phyloP scores from a whole-genome alignment of 2,329 filamentous ascomycete species.

The Cytospora leucostoma region DNA sequence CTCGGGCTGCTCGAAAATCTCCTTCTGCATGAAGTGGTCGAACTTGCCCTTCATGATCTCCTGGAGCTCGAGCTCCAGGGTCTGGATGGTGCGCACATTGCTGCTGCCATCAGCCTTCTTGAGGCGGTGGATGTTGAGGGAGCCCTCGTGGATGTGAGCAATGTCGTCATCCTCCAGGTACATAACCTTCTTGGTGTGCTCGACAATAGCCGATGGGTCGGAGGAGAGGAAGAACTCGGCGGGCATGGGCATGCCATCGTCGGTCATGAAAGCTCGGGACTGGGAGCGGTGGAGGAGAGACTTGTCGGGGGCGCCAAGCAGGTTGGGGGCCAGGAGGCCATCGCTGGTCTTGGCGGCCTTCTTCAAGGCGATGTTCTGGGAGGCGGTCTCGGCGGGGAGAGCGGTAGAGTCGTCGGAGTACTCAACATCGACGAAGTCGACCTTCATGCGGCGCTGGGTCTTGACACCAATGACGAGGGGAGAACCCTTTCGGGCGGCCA shows the following conservation, averaged over 20 bases:
- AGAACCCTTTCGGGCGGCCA: slow-evolving; percentile 97
- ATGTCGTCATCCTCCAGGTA: slow-evolving; percentile 99
- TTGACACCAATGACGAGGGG: slow-evolving; percentile 96
- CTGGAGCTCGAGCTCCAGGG: slow-evolving; percentile 96
- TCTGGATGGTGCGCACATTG: slow-evolving; percentile 98
- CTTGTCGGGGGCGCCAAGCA: slow-evolving; percentile 92
- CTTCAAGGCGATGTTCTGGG: slow-evolving; percentile 95
- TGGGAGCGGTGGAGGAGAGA: slow-evolving; percentile 97
- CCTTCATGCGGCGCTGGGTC: slow-evolving; percentile 99
- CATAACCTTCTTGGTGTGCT: slow-evolving; percentile 99
- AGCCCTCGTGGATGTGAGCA: slow-evolving; percentile 98
- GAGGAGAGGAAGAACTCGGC: slow-evolving; percentile 99
- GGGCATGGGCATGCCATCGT: slow-evolving; percentile 96
- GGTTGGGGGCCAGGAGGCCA: slow-evolving; percentile 66
- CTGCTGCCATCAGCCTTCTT: slow-evolving; percentile 96
- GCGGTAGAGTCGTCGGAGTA: slow-evolving; percentile 83
- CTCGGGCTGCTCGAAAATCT: slow-evolving; percentile 99
- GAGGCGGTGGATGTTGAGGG: slow-evolving; percentile 97
- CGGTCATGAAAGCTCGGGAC: slow-evolving; percentile 97
- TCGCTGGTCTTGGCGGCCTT: slow-evolving; percentile 76
- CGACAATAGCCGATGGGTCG: slow-evolving; percentile 95
- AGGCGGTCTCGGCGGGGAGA: slow-evolving; percentile 89
- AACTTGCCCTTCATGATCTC: slow-evolving; percentile 99
- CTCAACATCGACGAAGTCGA: slow-evolving; percentile 99
- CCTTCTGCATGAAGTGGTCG: slow-evolving; percentile 99